phyloP scores from a whole-genome alignment of 2,329 filamentous ascomycete species.

The Botryotinia calthae region DNA sequence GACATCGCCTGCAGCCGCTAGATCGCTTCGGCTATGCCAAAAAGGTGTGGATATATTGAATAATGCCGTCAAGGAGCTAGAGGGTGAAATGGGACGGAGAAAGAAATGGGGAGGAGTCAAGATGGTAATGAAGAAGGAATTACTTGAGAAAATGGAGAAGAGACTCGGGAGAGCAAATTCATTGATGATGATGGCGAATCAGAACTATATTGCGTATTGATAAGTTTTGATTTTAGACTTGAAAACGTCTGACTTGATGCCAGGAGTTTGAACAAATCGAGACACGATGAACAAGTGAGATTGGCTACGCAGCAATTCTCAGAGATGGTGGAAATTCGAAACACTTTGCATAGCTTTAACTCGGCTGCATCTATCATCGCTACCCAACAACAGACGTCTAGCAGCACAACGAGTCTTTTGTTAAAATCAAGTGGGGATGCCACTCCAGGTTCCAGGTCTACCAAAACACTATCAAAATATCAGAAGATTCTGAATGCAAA shows the following conservation, averaged over 20 bases:
- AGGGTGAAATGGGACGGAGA: background rate
- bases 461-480: background rate
- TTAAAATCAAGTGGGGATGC: no score
- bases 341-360: background rate
- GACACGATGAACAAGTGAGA: background rate
- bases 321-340: background rate
- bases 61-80: background rate
- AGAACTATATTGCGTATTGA: background rate
- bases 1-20: background rate
- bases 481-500: background rate
- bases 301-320: background rate
- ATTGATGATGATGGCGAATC: background rate
- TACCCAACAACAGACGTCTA: background rate
- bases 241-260: background rate
- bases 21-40: background rate
- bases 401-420: background rate
- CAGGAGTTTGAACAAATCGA: background rate
- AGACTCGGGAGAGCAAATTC: background rate
- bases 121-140: background rate
- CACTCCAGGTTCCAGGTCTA: background rate
- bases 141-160: background rate
- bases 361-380: no score
- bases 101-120: background rate
- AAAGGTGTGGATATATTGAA: background rate
- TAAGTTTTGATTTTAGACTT: no score